Evolutionary conservation across 495 filamentous ascomycete species (phyloP), one percentile per base, ranked within the genome.

Genomic region (Aspergillus indologenus): DNA sequence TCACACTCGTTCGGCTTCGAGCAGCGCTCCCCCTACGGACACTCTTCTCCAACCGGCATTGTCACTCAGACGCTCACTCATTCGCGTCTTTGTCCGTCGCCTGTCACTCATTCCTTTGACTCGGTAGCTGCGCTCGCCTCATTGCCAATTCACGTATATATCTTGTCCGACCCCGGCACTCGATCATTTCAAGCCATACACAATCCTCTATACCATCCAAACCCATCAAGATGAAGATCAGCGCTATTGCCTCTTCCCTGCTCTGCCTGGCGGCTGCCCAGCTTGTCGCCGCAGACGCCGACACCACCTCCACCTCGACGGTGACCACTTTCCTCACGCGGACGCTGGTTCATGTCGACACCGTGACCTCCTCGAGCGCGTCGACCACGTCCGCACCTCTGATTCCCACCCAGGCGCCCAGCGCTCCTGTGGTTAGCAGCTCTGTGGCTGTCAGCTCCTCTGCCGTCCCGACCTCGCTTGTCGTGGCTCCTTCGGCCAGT

Each of bases 191-290:
- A 18, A 15, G 17, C 8, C 12, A 29, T 31, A 34, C n/a, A 23
- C 52, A 45, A 47, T 49, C 59, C 53, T 31, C 43, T 42, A 24
- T 29, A 56, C 18, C 22, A 24, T 17, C 45, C 19, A 23, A 40
- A 55, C 50, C n/a, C 34, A 18, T 21, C 61, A 74, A 46, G 51
- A 77, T 77, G 75, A 74, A 75, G 65, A 54, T 75, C 56, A 62
- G 54, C 59, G 51, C 73, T 40, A 61, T 77, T 34, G 24, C 68
- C 54, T 69, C 71, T 17, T 71, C 73, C 51, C 49, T 73, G 52
- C 65, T 75, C 67, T 75, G 68, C 65, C 53, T 77, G 55, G 70
- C 65, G 9, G 70, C 65, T 24, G 60, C 70, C 59, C 69, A 67
- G 53, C 47, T 72, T 24, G 68, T 67, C 47, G 65, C 60, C 31